A percentile compares a stretch with the other conserved stretches of the same genome.
These are phyloP conservation scores for Phytophthora sp. DNA, from an alignment of 352 stramenopile species.

Conservation along the genomic window DNA sequence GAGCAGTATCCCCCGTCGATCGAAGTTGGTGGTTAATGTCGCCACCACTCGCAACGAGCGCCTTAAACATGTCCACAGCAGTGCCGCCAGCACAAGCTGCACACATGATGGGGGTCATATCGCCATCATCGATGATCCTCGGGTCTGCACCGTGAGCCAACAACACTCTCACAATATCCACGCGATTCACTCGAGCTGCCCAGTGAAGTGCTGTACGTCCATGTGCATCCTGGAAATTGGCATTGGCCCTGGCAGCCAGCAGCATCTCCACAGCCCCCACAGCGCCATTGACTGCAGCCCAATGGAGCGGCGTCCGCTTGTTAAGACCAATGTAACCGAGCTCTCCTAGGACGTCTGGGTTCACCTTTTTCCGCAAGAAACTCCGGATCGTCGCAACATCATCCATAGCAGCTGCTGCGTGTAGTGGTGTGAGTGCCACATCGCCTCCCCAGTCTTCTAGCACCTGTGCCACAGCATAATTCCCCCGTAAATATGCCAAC, in stretches of 20 bases:
- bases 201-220: conserved; percentile 78
- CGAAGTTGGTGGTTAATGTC: conserved; percentile 81
- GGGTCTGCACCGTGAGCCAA: conserved; percentile 61
- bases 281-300: conserved; percentile 76
- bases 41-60: conserved; percentile 58
- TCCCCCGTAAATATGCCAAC: conserved; percentile 77
- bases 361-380: conserved; percentile 74
- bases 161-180: conserved; percentile 68
- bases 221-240: conserved; percentile 70
- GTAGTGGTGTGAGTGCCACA: conserved; percentile 78
- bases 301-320: conserved; percentile 81
- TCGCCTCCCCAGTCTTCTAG: conserved; percentile 86
- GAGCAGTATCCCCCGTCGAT: conserved; percentile 69
- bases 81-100: conserved; percentile 74
- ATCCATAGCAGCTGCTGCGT: conserved; percentile 77
- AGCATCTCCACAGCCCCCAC: conserved; percentile 65
- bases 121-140: conserved; percentile 74
- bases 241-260: conserved; percentile 61
- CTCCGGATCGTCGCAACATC: conserved; percentile 63
- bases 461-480: conserved; percentile 82
- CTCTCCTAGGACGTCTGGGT: conserved; percentile 78
- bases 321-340: conserved; percentile 83
- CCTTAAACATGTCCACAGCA: conserved; percentile 74
- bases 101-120: conserved; percentile 82
- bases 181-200: conserved; percentile 76